phyloP scores from a whole-genome alignment of 2,329 filamentous ascomycete genomes.

The Fusarium albosuccineum region DNA sequence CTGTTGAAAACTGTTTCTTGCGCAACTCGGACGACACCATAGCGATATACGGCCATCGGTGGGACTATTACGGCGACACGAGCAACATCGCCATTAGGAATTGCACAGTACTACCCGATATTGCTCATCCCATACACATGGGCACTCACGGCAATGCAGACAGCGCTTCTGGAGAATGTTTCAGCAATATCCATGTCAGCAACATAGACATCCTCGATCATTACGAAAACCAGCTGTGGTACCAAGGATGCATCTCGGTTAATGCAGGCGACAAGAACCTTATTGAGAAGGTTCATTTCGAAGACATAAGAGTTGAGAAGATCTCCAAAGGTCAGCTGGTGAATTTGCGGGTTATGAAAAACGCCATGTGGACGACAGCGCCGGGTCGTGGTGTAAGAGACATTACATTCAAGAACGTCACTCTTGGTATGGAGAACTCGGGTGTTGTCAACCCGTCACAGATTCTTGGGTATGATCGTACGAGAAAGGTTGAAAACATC shows the following conservation, averaged over 20 bases:
- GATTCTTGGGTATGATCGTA: background rate
- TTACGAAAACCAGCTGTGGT: conserved; percentile 50
- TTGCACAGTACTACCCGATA: background rate
- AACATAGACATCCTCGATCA: conserved; percentile 55
- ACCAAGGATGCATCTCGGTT: conserved; percentile 53
- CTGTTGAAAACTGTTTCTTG: conserved; percentile 51
- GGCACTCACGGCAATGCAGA: background rate
- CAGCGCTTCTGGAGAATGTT: background rate
- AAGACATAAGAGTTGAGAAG: conserved; percentile 38
- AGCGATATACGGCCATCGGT: conserved; percentile 51
- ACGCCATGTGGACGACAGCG: background rate
- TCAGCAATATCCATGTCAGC: conserved; percentile 44
- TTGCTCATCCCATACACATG: background rate
- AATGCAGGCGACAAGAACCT: conserved; percentile 52
- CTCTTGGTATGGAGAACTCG: background rate
- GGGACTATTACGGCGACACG: conserved; percentile 50
- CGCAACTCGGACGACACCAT: conserved; percentile 54
- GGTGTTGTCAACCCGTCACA: background rate
- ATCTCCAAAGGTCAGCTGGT: background rate
- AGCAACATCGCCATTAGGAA: conserved; percentile 48
- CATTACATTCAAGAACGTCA: background rate
- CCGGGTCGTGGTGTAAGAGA: background rate
- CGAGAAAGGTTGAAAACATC: background rate
- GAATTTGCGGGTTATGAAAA: background rate
- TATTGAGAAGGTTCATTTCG: conserved; percentile 45